Conservation (phyloP, 1,284 basidiomycete species). For the Sphaerobolus stellatus region DNA sequence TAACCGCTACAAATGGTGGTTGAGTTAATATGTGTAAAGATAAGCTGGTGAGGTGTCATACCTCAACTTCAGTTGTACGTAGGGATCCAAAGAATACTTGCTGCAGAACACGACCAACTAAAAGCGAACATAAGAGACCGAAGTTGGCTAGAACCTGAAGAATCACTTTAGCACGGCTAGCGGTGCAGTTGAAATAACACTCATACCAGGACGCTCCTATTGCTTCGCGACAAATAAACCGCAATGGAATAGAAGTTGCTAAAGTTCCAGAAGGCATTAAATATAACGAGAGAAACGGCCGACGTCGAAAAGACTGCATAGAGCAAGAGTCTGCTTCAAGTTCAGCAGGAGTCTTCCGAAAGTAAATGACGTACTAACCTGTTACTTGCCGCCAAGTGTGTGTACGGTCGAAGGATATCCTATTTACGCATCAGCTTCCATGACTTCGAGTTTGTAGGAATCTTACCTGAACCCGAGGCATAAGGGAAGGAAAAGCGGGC, state of each 20-base stretch:
- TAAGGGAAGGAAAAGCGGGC: too few relatives aligned
- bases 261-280: conserved; percentile 79
- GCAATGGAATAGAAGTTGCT: conserved; percentile 94
- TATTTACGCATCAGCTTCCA: too few relatives aligned
- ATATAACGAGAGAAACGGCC: conserved; percentile 71
- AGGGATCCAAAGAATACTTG: conserved; percentile 90
- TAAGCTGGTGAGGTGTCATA: conserved; percentile 35
- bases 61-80: conserved; percentile 89
- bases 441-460: too few relatives aligned
- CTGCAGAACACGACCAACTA: conserved; percentile 78
- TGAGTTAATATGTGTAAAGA: not conserved
- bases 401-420: conserved; percentile 12
- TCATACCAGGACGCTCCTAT: conserved; percentile 82
- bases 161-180: not conserved
- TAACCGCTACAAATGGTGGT: conserved; percentile 62
- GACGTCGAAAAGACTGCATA: conserved; percentile 70
- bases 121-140: conserved; percentile 73
- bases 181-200: not conserved
- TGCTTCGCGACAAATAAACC: conserved; percentile 90
- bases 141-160: conserved; percentile 93
- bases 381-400: conserved; percentile 9
- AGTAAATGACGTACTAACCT: not conserved
- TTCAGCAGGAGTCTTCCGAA: not conserved
- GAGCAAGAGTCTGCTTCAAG: conserved; percentile 45
- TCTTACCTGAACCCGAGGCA: too few relatives aligned